These are phyloP conservation scores for Mucor ambiguus DNA, from an alignment of 371 early-diverging fungal genomes.

Conservation along the genomic window DNA sequence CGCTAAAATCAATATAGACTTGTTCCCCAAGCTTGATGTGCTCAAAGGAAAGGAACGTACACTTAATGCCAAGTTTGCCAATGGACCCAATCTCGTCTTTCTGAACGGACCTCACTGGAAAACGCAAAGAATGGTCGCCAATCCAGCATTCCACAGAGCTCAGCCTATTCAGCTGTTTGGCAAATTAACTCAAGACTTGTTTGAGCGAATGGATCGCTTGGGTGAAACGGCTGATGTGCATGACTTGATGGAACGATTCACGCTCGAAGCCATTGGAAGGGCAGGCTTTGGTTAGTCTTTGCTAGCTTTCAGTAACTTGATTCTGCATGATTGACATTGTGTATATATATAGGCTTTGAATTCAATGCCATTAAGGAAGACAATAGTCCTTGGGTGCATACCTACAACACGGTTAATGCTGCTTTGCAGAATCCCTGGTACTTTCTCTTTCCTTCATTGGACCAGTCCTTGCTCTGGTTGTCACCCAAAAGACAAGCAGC, in stretches of 20 bases:
- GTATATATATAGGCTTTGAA: constrained; percentile 29
- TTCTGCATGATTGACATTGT: constrained; percentile 5
- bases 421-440: constrained; percentile 35
- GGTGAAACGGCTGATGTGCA: constrained; percentile 20
- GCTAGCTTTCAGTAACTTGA: not conserved
- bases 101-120: constrained; percentile 24
- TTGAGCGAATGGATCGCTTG: constrained; percentile 24
- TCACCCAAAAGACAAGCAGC: constrained; percentile 14
- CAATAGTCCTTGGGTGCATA: constrained; percentile 24
- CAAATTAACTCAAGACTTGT: constrained; percentile 23
- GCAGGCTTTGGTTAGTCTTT: constrained; percentile 42
- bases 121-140: constrained; percentile 25
- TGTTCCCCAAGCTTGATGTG: constrained; percentile 5
- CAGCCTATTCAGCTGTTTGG: constrained; percentile 43
- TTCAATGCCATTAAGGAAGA: constrained; percentile 31
- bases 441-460: constrained; percentile 51
- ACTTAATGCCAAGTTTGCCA: not conserved
- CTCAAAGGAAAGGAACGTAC: not conserved
- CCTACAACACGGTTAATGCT: constrained; percentile 30
- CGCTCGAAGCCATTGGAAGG: constrained; percentile 42
- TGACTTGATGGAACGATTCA: constrained; percentile 33
- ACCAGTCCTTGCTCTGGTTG: constrained; percentile 24
- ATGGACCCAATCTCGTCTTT: constrained; percentile 9
- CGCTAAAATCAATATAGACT: not conserved
- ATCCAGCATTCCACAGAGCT: constrained; percentile 47